Base-by-base conservation (phyloP, 2,329 filamentous ascomycete species). In the Fusarium lyarnte region DNA sequence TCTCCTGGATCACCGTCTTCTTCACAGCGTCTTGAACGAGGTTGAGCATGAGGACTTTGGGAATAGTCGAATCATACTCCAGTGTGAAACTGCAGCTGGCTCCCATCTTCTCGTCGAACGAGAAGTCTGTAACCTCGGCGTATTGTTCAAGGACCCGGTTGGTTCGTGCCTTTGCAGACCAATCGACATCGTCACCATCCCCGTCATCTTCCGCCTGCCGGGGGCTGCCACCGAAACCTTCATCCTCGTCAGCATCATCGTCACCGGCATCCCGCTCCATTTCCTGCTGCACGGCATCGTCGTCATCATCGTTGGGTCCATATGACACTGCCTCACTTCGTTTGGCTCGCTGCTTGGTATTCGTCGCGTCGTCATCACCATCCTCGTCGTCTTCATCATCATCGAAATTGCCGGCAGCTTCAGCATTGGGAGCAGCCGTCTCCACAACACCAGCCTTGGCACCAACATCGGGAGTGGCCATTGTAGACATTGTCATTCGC, bases 41-140 rank as follows among this genome's bases (percentile, higher is more conserved):
- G 77, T 93, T 93, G 65, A 98, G 90, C 89, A 99, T 96, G 66
- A 99, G 89, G 52, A 99, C 88, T 84, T 99, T 99, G 72, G 95
- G 93, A 19, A 92, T 92, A 46, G 89, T 85, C 45, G 92, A 89
- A 71, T 93, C 90, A 80, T 97, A 98, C 82, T 92, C 94, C 66
- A 98, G 89, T 21, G 92, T 93, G 78, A 98, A 90, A 73, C 92
- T 89, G 82, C 94, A 97, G 85, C 90, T 93, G 43, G 88, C 88
- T 72, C 94, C 95, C 23, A 85, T 84, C 63, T 86, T 86, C 76
- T 94, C 90, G 81, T 97, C 93, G 80, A 95, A 97, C 73, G 88
- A 87, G 86, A 98, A 98, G 45, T 87, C 85, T 8, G 91, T 91
- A 49, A 98, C 88, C 76, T 94, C 90, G 8, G 85, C 83, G 70